Evolutionary conservation across 768 basidiomycete genomes (phyloP).

Genomic region (Imleria badia): DNA sequence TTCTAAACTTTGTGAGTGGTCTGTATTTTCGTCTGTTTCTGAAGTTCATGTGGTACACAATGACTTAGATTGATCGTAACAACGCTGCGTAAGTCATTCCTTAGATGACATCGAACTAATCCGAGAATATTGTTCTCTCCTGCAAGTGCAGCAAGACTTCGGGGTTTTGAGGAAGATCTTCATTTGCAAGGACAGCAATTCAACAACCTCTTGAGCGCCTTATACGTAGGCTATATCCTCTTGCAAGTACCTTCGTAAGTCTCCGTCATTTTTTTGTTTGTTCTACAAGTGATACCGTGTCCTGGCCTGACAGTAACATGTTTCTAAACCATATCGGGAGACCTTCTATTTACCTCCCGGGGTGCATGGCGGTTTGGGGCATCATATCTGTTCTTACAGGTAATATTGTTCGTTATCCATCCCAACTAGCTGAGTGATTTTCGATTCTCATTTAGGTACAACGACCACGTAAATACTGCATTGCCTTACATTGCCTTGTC

Average conservation of each 20-base stretch:
- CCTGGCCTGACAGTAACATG: conserved; percentile 54
- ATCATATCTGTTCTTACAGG: conserved; percentile 55
- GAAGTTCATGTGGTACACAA: neutral
- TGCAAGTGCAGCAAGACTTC: conserved; percentile 64
- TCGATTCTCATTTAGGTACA: conserved; percentile 32
- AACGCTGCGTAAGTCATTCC: conserved; percentile 55
- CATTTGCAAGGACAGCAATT: conserved; percentile 61
- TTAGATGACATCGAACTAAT: neutral
- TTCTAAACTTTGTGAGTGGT: conserved; percentile 35
- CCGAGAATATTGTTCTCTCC: neutral
- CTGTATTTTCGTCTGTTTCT: neutral
- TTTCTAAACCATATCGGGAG: conserved; percentile 64
- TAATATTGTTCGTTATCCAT: conserved; percentile 16
- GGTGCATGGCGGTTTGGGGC: conserved; percentile 74
- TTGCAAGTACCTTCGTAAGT: conserved; percentile 79
- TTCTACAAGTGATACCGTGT: neutral
- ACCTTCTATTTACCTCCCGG: conserved; percentile 67
- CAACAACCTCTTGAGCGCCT: conserved; percentile 62
- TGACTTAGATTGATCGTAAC: conserved; percentile 62
- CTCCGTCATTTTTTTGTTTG: neutral
- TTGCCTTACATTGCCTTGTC: neutral
- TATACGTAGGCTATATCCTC: conserved; percentile 71
- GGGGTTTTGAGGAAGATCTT: conserved; percentile 71
- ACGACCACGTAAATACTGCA: conserved; percentile 35
- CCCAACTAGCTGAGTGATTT: neutral